Base-by-base conservation (phyloP, 495 filamentous ascomycete genomes). In the Thozetella sp. region DNA sequence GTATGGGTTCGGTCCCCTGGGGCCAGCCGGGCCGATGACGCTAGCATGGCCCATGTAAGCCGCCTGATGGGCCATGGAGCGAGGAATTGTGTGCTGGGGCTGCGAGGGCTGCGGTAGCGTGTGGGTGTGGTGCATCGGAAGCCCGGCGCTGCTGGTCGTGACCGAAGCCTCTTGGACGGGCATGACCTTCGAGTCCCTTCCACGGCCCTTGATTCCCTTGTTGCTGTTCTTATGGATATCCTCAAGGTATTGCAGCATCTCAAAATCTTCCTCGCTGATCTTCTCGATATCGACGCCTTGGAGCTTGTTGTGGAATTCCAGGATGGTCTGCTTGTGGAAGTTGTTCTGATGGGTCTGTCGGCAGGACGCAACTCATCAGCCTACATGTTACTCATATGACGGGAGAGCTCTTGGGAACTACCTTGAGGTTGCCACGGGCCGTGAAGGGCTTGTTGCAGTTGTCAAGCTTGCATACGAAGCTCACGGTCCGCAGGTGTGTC, bases 191-290 rank as follows among this genome's bases (percentile, higher is more conserved):
- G 92, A 83, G 70, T 95, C 88, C 72, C 93, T 93, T 20, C 94
- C 94, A 13, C 94, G 88, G 6, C 94, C 94, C 73, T 97, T 98
- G 78, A 98, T 97, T 1, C 94, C 94, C 72, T 96, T 97, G 80
- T 98, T 98, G 73, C 89, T 93, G 72, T 97, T 94, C 79, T 97
- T 97, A 82, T 97, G 97, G 20, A 97, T 75, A 1, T 82, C 82
- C 2, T 88, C 86, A 63, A 98, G 96, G 70, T 97, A 96, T 66
- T 91, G 84, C 82, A 90, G 93, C 27, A 97, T 74, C 58, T 92
- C 90, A 60, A 85, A 87, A 63, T 98, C 94, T 37, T 85, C 78
- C 1, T 80, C 72, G 3, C 83, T 81, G 56, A 94, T 75, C 27
- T 88, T 83, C 3, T 80, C 82, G 51, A 90, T 83, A 12, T 76